Conservation (phyloP, 345 rosid species). For the Clarkia xantiana region DNA sequence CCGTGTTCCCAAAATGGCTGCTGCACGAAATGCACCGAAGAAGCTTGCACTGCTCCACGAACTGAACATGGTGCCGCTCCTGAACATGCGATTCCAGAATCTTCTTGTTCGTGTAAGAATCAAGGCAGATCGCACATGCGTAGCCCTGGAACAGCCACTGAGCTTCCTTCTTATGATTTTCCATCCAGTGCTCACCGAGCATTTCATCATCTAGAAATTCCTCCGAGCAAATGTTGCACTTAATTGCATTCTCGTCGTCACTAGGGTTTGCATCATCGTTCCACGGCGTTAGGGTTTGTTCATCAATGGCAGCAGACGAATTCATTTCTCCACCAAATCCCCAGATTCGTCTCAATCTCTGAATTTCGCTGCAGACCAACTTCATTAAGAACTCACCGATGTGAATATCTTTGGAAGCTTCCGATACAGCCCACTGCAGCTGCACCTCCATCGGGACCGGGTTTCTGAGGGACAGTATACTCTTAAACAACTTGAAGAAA, state of each 20-base stretch:
- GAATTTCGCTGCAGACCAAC: constrained; percentile 65
- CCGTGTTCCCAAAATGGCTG: constrained; percentile 78
- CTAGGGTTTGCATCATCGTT: constrained; percentile 17
- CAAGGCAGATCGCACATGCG: constrained; percentile 95
- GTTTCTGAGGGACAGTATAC: constrained; percentile 77
- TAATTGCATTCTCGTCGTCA: constrained; percentile 26
- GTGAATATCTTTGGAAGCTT: constrained; percentile 57
- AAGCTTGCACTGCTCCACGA: constrained; percentile 94
- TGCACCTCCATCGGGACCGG: constrained; percentile 85
- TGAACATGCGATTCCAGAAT: constrained; percentile 78
- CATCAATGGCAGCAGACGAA: constrained; percentile 21
- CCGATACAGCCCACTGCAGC: constrained; percentile 88
- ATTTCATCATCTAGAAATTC: constrained; percentile 38
- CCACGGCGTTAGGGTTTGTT: constrained; percentile 29
- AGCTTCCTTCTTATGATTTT: constrained; percentile 60
- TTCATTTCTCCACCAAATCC: constrained; percentile 31
- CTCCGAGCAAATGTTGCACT: constrained; percentile 54
- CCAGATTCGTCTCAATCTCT: constrained; percentile 59
- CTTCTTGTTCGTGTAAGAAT: constrained; percentile 67
- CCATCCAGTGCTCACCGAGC: constrained; percentile 56
- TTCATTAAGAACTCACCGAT: constrained; percentile 61
- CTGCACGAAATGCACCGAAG: constrained; percentile 90
- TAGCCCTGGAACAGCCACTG: constrained; percentile 73
- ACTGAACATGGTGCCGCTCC: constrained; percentile 82
- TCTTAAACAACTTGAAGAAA: constrained; percentile 86